phyloP scores from a whole-genome alignment of 1,284 basidiomycete genomes.

The Ustilago vetiveriae region DNA sequence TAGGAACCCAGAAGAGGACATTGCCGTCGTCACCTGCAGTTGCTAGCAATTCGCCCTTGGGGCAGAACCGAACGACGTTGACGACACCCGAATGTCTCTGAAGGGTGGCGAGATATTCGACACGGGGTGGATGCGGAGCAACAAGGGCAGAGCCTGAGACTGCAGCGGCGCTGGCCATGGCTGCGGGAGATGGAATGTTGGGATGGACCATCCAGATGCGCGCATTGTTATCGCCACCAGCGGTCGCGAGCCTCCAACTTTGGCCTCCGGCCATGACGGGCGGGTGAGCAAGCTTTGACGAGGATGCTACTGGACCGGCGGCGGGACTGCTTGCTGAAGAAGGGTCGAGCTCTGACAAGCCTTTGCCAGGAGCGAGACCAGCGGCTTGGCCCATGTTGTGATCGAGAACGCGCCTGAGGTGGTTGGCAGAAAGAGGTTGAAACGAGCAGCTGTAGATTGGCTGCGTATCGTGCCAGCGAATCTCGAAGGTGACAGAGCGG shows the following conservation, averaged over 20 bases:
- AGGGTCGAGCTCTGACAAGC: constrained; percentile 36
- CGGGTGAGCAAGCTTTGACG: constrained; percentile 39
- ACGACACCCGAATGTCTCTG: constrained; percentile 92
- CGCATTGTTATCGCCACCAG: constrained; percentile 96
- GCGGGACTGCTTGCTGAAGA: constrained; percentile 15
- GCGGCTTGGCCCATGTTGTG: constrained; percentile 64
- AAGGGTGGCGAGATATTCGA: constrained; percentile 94
- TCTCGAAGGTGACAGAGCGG: constrained; percentile 65
- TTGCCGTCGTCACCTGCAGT: constrained; percentile 82
- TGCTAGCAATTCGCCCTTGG: constrained; percentile 68
- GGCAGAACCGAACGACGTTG: constrained; percentile 95
- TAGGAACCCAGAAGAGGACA: constrained; percentile 93
- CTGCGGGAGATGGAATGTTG: constrained; percentile 66
- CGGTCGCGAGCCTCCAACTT: constrained; percentile 89
- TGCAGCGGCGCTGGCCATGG: constrained; percentile 72
- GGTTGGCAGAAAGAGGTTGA: constrained; percentile 57
- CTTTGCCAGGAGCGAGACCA: constrained; percentile 58
- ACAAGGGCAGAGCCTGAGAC: constrained; percentile 72
- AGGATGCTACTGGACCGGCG: constrained; percentile 19
- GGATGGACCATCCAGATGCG: constrained; percentile 70
- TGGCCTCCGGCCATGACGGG: constrained; percentile 67
- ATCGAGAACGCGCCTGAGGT: constrained; percentile 61
- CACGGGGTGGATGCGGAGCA: constrained; percentile 73
- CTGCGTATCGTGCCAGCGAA: constrained; percentile 66
- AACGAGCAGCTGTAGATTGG: constrained; percentile 66